Evolutionary conservation across 352 stramenopile species (phyloP).

Genomic region (Phytopythium cucurbitacearum): DNA sequence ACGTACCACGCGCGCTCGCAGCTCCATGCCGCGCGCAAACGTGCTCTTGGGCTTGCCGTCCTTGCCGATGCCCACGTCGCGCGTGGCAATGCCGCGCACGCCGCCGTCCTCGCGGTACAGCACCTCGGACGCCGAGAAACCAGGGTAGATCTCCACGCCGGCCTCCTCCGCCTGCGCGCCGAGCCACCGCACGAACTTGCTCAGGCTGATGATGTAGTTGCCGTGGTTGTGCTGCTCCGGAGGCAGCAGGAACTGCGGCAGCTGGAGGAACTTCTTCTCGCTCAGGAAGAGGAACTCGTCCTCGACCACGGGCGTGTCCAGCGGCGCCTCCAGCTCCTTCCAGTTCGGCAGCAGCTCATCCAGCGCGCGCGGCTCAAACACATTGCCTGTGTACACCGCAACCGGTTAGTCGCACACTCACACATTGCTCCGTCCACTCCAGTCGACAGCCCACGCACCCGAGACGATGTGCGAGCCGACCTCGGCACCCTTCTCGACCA

Average conservation of each 20-base stretch:
- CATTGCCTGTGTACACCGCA: slow-evolving; percentile 76
- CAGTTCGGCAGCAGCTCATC: slow-evolving; percentile 97
- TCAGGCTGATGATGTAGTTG: slow-evolving; percentile 98
- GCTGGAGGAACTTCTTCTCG: slow-evolving; percentile 76
- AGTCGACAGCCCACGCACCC: slow-evolving; percentile 22
- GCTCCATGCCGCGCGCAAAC: slow-evolving; percentile 97
- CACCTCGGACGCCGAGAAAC: slow-evolving; percentile 95
- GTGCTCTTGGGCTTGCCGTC: slow-evolving; percentile 94
- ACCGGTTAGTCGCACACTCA: neutral
- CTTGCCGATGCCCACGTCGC: slow-evolving; percentile 98
- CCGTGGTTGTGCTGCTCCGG: slow-evolving; percentile 96
- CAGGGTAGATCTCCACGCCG: slow-evolving; percentile 99
- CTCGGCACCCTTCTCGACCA: slow-evolving; percentile 95
- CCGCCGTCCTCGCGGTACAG: slow-evolving; percentile 76
- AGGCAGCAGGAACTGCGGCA: slow-evolving; percentile 93
- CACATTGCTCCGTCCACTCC: neutral
- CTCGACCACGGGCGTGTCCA: slow-evolving; percentile 91
- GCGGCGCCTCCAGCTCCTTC: slow-evolving; percentile 85
- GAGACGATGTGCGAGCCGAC: slow-evolving; percentile 98
- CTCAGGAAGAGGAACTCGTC: slow-evolving; percentile 94
- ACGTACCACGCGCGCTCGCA: slow-evolving; percentile 85
- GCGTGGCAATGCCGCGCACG: slow-evolving; percentile 95
- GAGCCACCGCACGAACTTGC: slow-evolving; percentile 96
- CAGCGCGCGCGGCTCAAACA: slow-evolving; percentile 97
- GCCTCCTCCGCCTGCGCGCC: slow-evolving; percentile 95